A percentile compares a stretch with the other conserved stretches of the same genome.
These are phyloP conservation scores for Tubosaeta sp. DNA, from an alignment of 768 basidiomycete species.

Conservation along the genomic window DNA sequence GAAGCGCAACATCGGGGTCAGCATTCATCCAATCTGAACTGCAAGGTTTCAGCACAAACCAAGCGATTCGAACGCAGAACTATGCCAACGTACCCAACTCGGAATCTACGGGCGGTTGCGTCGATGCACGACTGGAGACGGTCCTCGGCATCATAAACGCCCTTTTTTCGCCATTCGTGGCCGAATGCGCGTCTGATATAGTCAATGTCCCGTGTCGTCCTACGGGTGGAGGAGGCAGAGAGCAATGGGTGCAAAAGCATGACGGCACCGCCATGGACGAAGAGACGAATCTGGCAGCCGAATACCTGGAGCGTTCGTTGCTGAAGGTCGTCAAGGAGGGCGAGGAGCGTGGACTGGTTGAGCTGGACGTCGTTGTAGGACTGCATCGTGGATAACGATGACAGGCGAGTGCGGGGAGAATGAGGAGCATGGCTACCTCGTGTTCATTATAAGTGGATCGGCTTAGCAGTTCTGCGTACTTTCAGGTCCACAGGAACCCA, in stretches of 20 bases:
- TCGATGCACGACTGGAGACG: conserved; percentile 55
- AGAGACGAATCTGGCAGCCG: conserved; percentile 50
- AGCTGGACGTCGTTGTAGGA: conserved; percentile 36
- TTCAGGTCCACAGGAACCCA: conserved; percentile 1
- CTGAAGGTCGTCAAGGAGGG: conserved; percentile 51
- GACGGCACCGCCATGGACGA: conserved; percentile 70
- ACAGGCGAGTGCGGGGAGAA: background rate
- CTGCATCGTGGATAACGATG: conserved; percentile 14
- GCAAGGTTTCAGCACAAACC: background rate
- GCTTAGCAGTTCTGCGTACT: background rate
- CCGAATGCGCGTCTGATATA: conserved; percentile 61
- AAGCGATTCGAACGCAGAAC: background rate
- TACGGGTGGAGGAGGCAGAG: conserved; percentile 39
- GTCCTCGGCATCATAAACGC: conserved; percentile 48
- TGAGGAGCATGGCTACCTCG: background rate
- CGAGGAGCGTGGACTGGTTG: conserved; percentile 32
- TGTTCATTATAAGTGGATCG: conserved; percentile 2
- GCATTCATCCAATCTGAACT: conserved; percentile 72
- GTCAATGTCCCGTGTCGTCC: conserved; percentile 64
- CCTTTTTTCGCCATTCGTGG: conserved; percentile 46
- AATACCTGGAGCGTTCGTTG: conserved; percentile 43
- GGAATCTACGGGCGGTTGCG: conserved; percentile 47
- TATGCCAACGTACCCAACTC: conserved; percentile 39
- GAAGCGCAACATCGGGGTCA: conserved; percentile 67
- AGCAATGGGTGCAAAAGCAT: conserved; percentile 60